Percentiles rank a stretch among this genome's conserved stretches.
These are phyloP conservation scores for Boletus rubescentipes DNA, from an alignment of 768 basidiomycete species.

Conservation along the genomic window DNA sequence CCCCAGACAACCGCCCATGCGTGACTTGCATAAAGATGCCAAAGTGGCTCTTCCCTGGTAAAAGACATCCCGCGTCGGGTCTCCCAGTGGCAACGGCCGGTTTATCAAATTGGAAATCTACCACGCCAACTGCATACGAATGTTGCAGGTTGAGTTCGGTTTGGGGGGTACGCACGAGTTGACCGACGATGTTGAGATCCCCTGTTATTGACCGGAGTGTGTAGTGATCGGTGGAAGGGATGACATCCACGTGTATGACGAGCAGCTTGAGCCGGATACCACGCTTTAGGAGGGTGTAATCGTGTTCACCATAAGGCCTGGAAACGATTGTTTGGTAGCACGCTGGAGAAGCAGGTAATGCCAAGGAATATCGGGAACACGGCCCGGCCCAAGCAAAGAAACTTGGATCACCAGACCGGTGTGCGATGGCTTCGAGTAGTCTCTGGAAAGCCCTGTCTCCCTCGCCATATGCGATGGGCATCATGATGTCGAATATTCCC, in stretches of 20 bases:
- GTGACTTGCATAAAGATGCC: slow-evolving; percentile 6
- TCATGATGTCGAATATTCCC: slow-evolving; percentile 12
- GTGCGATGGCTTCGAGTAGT: slow-evolving; percentile 12
- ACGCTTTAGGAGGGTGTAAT: slow-evolving; percentile 10
- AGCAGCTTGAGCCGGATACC: slow-evolving; percentile 11
- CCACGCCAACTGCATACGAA: slow-evolving; percentile 1
- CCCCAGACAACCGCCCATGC: background rate
- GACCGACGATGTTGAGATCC: background rate
- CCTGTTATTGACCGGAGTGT: background rate
- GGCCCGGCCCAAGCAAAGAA: slow-evolving; percentile 15
- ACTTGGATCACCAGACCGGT: slow-evolving; percentile 11
- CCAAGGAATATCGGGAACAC: slow-evolving; percentile 6
- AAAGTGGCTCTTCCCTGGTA: background rate
- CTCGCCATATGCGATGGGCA: slow-evolving; percentile 12
- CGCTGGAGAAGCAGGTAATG: slow-evolving; percentile 11
- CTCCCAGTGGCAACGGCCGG: background rate
- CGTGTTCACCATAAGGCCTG: background rate
- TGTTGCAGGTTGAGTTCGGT: background rate
- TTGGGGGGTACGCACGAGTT: background rate
- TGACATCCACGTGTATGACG: background rate
- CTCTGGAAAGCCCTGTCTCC: slow-evolving; percentile 13
- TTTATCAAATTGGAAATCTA: slow-evolving; percentile 3
- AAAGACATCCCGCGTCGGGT: background rate
- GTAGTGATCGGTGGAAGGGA: background rate
- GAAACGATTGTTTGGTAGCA: background rate